Evolutionary conservation across 2,329 filamentous ascomycete genomes (phyloP).

Genomic region (Penicillium sp.): DNA sequence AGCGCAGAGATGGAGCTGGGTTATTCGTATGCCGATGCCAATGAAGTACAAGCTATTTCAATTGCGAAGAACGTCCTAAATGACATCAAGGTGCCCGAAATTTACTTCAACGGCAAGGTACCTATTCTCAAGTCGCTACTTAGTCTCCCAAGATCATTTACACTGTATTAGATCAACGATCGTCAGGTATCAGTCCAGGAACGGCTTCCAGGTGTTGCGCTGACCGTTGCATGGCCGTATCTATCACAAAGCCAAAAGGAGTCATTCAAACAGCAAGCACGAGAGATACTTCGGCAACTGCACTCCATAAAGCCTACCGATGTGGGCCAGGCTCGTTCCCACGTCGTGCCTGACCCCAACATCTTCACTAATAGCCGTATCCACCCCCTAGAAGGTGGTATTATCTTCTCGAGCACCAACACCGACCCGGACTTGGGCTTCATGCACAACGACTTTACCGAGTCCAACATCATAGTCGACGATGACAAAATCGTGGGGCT

Average conservation of each 20-base stretch:
- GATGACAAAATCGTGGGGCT: slow-evolving; percentile 40
- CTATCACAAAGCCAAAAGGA: slow-evolving; percentile 30
- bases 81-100: slow-evolving; percentile 33
- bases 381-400: slow-evolving; percentile 33
- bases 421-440: slow-evolving; percentile 29
- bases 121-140: not conserved
- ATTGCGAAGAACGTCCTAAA: slow-evolving; percentile 29
- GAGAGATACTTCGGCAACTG: slow-evolving; percentile 30
- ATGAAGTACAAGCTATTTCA: slow-evolving; percentile 37
- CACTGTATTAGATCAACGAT: slow-evolving; percentile 32
- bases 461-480: slow-evolving; percentile 39
- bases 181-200: slow-evolving; percentile 39
- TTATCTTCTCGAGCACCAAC: slow-evolving; percentile 27
- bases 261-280: slow-evolving; percentile 38
- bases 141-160: slow-evolving; percentile 2
- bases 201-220: slow-evolving; percentile 36
- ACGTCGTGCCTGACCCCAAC: slow-evolving; percentile 22
- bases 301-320: slow-evolving; percentile 22
- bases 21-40: slow-evolving; percentile 43
- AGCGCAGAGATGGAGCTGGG: slow-evolving; percentile 21
- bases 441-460: slow-evolving; percentile 42
- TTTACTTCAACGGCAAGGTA: slow-evolving; percentile 43
- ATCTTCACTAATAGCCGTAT: slow-evolving; percentile 29
- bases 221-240: slow-evolving; percentile 39
- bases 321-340: slow-evolving; percentile 15